A percentile compares a stretch with the other conserved stretches of the same genome.
Conservation (phyloP, 2,329 filamentous ascomycete species). For the Chaetomium strumarium region DNA sequence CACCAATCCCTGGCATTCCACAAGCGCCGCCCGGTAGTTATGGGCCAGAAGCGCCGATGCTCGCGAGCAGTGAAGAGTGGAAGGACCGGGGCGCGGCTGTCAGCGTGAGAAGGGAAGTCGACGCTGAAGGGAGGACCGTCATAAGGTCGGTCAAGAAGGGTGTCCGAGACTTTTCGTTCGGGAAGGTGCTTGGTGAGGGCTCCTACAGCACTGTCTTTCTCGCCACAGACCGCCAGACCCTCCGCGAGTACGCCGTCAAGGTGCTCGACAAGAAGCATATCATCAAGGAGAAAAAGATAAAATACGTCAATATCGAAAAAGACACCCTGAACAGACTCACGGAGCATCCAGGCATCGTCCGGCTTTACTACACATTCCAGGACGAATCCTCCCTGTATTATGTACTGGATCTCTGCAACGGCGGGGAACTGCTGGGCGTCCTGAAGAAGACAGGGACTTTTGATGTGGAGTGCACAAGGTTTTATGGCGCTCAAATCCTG, state of each 20-base stretch:
- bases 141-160: slow-evolving; percentile 89
- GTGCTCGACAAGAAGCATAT: slow-evolving; percentile 98
- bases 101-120: slow-evolving; percentile 72
- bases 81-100: slow-evolving; percentile 91
- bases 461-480: slow-evolving; percentile 87
- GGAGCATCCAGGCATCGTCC: slow-evolving; percentile 92
- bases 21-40: slow-evolving; percentile 31
- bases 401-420: slow-evolving; percentile 86
- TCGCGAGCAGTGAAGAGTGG: slow-evolving; percentile 80
- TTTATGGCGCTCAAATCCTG: slow-evolving; percentile 92
- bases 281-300: slow-evolving; percentile 99
- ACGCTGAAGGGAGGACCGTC: slow-evolving; percentile 75
- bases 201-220: slow-evolving; percentile 96
- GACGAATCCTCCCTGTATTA: slow-evolving; percentile 96
- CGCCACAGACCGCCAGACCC: slow-evolving; percentile 85
- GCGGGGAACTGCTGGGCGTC: slow-evolving; percentile 85
- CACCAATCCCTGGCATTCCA: slow-evolving; percentile 40
- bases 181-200: slow-evolving; percentile 83
- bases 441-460: slow-evolving; percentile 93
- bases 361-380: slow-evolving; percentile 97
- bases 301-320: slow-evolving; percentile 99
- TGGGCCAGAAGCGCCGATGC: slow-evolving; percentile 38
- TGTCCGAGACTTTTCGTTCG: slow-evolving; percentile 94
- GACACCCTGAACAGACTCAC: slow-evolving; percentile 94
- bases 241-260: slow-evolving; percentile 97